A percentile compares a stretch with the other conserved stretches of the same genome.
Evolutionary conservation across 441 rosid species (phyloP).

Genomic region (Mallotus repandus): DNA sequence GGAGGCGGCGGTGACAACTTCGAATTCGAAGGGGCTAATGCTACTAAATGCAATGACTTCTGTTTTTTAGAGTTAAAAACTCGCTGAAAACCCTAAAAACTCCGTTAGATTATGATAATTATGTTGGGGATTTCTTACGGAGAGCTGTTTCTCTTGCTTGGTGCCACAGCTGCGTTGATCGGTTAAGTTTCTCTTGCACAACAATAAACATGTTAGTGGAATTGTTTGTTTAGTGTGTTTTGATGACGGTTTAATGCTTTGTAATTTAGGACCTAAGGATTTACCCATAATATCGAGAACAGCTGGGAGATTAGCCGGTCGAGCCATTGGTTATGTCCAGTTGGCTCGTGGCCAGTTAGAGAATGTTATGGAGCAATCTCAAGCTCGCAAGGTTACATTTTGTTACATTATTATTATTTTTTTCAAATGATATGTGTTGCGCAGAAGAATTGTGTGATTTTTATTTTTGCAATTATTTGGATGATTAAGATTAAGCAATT

Average conservation of each 20-base stretch:
- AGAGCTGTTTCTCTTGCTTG: constrained; percentile 66
- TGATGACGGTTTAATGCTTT: constrained; percentile 2
- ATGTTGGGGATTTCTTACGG: constrained; percentile 87
- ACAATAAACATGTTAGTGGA: background rate
- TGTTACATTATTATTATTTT: background rate
- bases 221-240: no score
- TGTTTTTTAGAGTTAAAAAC: no score
- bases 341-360: constrained; percentile 87
- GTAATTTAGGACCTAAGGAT: constrained; percentile 71
- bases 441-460: background rate
- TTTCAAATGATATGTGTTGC: background rate
- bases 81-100: no score
- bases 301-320: constrained; percentile 73
- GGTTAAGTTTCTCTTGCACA: constrained; percentile 33
- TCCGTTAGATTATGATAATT: background rate
- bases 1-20: no score
- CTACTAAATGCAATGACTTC: no score
- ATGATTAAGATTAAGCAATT: background rate
- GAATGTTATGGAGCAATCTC: constrained; percentile 80
- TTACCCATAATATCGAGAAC: constrained; percentile 68
- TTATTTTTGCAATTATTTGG: background rate
- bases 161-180: constrained; percentile 71
- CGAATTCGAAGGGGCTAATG: no score
- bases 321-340: constrained; percentile 81
- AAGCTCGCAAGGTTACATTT: constrained; percentile 69